A percentile compares a stretch with the other conserved stretches of the same genome.
These are phyloP conservation scores for Trifolium pratense DNA, from an alignment of 306 rosid genomes.

Conservation along the genomic window DNA sequence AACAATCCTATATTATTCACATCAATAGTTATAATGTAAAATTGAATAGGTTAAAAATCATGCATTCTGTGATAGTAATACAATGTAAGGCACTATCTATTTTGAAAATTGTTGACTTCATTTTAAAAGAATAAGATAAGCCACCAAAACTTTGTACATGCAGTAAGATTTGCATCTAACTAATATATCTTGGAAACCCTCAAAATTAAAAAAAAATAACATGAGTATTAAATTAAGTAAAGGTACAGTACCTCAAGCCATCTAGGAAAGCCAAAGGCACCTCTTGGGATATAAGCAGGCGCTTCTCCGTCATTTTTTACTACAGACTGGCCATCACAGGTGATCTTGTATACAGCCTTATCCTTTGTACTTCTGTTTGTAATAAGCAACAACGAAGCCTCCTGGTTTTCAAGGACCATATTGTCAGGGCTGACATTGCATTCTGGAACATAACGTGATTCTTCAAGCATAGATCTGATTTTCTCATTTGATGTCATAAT, in stretches of 20 bases:
- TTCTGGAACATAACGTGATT: constrained; percentile 70
- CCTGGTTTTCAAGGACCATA: constrained; percentile 80
- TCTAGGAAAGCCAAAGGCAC: constrained; percentile 87
- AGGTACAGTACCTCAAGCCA: constrained; percentile 87
- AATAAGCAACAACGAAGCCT: constrained; percentile 60
- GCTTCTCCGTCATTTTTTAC: constrained; percentile 67
- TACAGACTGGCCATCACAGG: constrained; percentile 70
- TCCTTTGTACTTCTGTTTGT: constrained; percentile 69
- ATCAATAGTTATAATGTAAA: constrained; percentile 7
- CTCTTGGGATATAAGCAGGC: constrained; percentile 65
- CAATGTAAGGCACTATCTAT: constrained; percentile 24
- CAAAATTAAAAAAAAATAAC: constrained; percentile 10
- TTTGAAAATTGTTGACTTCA: constrained; percentile 21
- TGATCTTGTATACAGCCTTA: constrained; percentile 66
- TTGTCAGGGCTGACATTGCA: constrained; percentile 60
- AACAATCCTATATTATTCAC: too few species aligned
- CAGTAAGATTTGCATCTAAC: constrained; percentile 33
- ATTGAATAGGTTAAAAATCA: not conserved
- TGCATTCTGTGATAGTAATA: constrained; percentile 16
- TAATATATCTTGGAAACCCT: constrained; percentile 2
- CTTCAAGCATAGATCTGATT: constrained; percentile 68
- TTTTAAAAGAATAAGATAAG: constrained; percentile 22
- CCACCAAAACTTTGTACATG: constrained; percentile 27
- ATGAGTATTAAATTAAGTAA: constrained; percentile 15
- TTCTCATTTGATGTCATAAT: constrained; percentile 68